Base-by-base conservation (phyloP, 2,329 filamentous ascomycete species). In the Xylaria sp. region DNA sequence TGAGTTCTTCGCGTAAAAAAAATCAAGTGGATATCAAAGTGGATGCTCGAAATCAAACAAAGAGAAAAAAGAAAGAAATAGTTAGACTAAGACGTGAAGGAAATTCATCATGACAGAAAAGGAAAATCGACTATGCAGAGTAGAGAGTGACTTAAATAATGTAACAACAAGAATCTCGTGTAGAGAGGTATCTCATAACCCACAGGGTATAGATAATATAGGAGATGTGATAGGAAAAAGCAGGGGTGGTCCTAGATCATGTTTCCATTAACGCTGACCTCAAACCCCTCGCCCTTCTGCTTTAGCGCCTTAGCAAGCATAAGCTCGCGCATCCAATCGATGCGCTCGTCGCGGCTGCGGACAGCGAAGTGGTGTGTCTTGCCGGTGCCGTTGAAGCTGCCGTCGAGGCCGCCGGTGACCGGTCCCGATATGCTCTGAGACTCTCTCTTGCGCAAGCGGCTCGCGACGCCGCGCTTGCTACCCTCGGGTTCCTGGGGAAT, bases 331-430 rank as follows among this genome's bases (percentile, higher is more conserved):
- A 97, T 97, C 96, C 96, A 99, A 79, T 97, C 95, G 76, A 98
- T 97, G 70, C 95, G 88, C 78, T 97, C 93, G 77, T 97, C 93
- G 15, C 94, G 88, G 75, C 86, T 89, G 81, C 91, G 92, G 74
- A 97, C 95, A 0, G 95, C 93, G 79, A 98, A 98, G 79, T 98
- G 93, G 77, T 98, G 95, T 53, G 93, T 92, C 86, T 97, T 97
- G 75, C 89, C 89, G 11, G 87, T 89, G 65, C 87, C 88, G 68
- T 90, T 89, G 71, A 81, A 82, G 31, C 77, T 38, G 80, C 78
- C 65, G 66, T 81, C 74, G 65, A 75, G 69, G 64, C 67, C 71
- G n/a, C 72, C 72, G 20, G 73, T 71, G 57, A 49, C 72, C 73
- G 74, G 78, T 81, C 76, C 76, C 1, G 74, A 71, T 26, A 83